Evolutionary conservation across 208 protist species (phyloP), one percentile per base, ranked within the genome.

Genomic region (Phytomonas sp.): DNA sequence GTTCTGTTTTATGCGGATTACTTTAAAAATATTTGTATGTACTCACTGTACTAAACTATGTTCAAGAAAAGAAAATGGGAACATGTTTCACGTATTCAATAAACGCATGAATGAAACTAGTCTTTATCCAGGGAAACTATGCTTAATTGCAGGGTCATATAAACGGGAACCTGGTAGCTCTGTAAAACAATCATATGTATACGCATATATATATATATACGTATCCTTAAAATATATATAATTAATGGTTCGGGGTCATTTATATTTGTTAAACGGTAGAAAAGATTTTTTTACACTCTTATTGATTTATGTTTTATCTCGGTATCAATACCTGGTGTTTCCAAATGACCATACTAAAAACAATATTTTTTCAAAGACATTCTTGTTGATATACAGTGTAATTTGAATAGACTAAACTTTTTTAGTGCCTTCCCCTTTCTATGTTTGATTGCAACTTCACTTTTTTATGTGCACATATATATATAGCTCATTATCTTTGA

Each of bases 391-490:
- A 26, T 5, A 0, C 4, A 26, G 19, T 56, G 11, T 56, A 37
- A 37, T 8, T 11, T 26, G 19, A 5, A 56, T 56, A 56, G 45
- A 26, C 26, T 12, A 56, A 26, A 26, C 45, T 6, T 56, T 56
- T 6, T 56, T 56, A 26, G 45, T 56, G 45, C 7, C 6, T 6
- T 26, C 23, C 34, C 29, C 0, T 49, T 45, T 0, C 29, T 61
- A 29, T 72, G 63, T 26, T 63, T 36, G 60, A 33, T 70, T 63
- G 12, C 14, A 37, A 63, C 14, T 66, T 66, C 59, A 30, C 60
- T 60, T 40, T 67, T 62, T 70, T 75, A 49, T 75, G 37, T 78
- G 60, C 64, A n/a, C 29, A 42, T 69, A 42, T 45, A 34, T 33
- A 63, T 70, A 52, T 62, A 32, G 40, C 37, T 72, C 37, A 60